These are phyloP conservation scores for Flueggea neowawraea DNA, from an alignment of 441 rosid species.

Conservation along the genomic window DNA sequence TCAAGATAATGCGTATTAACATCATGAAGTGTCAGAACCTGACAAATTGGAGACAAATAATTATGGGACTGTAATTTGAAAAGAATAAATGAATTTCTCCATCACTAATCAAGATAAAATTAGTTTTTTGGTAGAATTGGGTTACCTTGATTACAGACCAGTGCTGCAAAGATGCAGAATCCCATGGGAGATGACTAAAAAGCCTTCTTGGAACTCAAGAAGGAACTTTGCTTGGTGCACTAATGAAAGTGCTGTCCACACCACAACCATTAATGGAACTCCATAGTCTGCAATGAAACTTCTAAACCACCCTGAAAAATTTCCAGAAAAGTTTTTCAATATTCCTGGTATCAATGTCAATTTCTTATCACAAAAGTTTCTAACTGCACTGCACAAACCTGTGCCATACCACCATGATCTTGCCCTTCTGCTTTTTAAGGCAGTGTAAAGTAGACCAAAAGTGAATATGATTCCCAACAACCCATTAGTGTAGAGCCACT, in stretches of 20 bases:
- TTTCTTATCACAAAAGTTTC: too few species aligned
- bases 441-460: slow-evolving; percentile 35
- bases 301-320: slow-evolving; percentile 36
- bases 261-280: slow-evolving; percentile 49
- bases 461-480: slow-evolving; percentile 45
- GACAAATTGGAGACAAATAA: too few species aligned
- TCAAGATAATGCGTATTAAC: background rate
- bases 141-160: slow-evolving; percentile 52
- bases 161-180: slow-evolving; percentile 38
- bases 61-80: too few species aligned
- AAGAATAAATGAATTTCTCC: too few species aligned
- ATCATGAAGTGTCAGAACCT: background rate
- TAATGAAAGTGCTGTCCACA: slow-evolving; percentile 48
- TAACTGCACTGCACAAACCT: slow-evolving; percentile 12
- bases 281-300: slow-evolving; percentile 54
- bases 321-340: background rate
- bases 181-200: slow-evolving; percentile 50
- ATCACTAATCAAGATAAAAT: background rate
- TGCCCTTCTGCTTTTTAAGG: slow-evolving; percentile 43
- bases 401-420: slow-evolving; percentile 45
- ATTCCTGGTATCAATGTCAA: background rate
- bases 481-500: slow-evolving; percentile 49
- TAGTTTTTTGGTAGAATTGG: background rate
- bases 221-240: slow-evolving; percentile 37
- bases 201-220: slow-evolving; percentile 53